A percentile compares a stretch with the other conserved stretches of the same genome.
These are phyloP conservation scores for Leccinellum rugosiceps DNA, from an alignment of 768 basidiomycete genomes.

Conservation along the genomic window DNA sequence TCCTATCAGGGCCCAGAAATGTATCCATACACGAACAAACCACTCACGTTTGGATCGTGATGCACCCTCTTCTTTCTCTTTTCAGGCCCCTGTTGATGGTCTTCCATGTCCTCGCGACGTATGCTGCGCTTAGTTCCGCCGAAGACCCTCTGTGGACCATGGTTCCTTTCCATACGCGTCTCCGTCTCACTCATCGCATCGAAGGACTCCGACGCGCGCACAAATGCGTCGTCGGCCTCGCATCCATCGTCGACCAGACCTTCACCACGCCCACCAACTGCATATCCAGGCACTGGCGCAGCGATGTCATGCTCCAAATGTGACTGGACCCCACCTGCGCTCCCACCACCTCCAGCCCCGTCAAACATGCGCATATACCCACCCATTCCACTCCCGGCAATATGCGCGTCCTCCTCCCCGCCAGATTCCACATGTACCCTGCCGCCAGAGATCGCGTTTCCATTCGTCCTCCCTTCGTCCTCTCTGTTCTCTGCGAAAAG, in stretches of 20 bases:
- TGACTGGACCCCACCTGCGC: background rate
- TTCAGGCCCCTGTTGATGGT: conserved; percentile 3
- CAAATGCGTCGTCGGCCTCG: conserved; percentile 6
- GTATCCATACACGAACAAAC: background rate
- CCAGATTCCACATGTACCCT: conserved; percentile 3
- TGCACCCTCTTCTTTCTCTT: conserved; percentile 18
- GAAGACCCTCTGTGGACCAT: background rate
- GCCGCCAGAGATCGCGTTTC: background rate
- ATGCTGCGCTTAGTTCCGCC: conserved; percentile 14
- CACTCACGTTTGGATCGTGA: conserved; percentile 19
- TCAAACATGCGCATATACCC: conserved; percentile 27
- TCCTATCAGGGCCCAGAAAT: background rate
- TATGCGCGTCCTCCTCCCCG: background rate
- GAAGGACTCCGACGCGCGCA: conserved; percentile 5
- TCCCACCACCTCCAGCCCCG: background rate
- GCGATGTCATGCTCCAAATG: conserved; percentile 10
- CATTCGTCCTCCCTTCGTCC: background rate
- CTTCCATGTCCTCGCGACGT: conserved; percentile 13
- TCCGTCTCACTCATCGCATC: conserved; percentile 9
- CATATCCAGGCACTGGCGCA: conserved; percentile 20
- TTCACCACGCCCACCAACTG: background rate
- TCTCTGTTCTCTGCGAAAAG: conserved; percentile 3
- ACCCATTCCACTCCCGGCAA: conserved; percentile 3
- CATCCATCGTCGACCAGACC: background rate
- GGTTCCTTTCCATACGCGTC: conserved; percentile 1